A percentile compares a stretch with the other conserved stretches of the same genome.
Conservation (phyloP, 2,329 filamentous ascomycete genomes). For the Aschersonia sp. region DNA sequence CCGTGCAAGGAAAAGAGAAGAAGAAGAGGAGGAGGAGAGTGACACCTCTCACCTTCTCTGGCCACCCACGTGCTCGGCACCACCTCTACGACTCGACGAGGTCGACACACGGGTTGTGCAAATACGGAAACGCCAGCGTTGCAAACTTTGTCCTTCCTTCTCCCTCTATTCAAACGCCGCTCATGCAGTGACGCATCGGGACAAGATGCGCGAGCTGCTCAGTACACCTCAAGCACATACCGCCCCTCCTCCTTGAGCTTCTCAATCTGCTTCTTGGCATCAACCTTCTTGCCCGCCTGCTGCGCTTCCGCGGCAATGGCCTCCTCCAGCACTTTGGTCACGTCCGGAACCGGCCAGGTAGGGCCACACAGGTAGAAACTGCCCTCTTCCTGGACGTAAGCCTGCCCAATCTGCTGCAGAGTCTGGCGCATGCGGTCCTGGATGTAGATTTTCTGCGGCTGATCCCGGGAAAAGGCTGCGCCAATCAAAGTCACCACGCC, state of each 20-base stretch:
- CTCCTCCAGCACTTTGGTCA: conserved; percentile 86
- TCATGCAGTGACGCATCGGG: too few relatives aligned
- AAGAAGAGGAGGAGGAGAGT: too few relatives aligned
- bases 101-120: too few relatives aligned
- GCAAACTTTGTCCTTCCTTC: too few relatives aligned
- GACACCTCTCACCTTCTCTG: too few relatives aligned
- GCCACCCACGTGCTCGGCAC: too few relatives aligned
- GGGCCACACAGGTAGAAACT: conserved; percentile 96
- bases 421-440: conserved; percentile 95
- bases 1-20: too few relatives aligned
- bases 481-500: conserved; percentile 91
- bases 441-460: conserved; percentile 98
- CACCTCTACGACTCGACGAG: too few relatives aligned
- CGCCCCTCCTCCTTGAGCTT: conserved; percentile 86
- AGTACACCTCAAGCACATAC: conserved; percentile 96
- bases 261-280: conserved; percentile 84
- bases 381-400: conserved; percentile 77
- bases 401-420: conserved; percentile 64
- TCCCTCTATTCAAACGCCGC: too few relatives aligned
- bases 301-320: conserved; percentile 67
- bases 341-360: conserved; percentile 96
- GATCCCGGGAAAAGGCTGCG: conserved; percentile 88
- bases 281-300: conserved; percentile 62
- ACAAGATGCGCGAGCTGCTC: not conserved
- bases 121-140: too few relatives aligned